Conservation (phyloP, 2,329 filamentous ascomycete genomes). For the Fusarium udum region DNA sequence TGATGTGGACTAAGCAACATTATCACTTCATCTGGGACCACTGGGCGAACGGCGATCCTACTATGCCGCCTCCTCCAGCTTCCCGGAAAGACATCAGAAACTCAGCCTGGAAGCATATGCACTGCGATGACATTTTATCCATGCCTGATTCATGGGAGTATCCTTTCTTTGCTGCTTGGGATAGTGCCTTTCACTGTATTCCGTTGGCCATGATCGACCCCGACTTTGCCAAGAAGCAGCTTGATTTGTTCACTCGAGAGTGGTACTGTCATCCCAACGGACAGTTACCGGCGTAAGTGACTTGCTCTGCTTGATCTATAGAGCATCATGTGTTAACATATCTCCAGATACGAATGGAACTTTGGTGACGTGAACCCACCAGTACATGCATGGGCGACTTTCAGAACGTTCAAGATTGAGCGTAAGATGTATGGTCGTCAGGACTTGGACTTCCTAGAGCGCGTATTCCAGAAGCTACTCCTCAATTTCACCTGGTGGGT, state of each 20-base stretch:
- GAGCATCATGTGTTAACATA: conserved; percentile 14
- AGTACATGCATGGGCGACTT: conserved; percentile 95
- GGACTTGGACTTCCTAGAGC: conserved; percentile 93
- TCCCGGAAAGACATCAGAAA: conserved; percentile 85
- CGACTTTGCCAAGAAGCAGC: conserved; percentile 97
- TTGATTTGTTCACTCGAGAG: conserved; percentile 93
- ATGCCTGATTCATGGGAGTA: conserved; percentile 99
- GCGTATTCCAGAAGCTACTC: conserved; percentile 94
- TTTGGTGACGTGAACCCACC: conserved; percentile 97
- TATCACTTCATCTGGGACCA: conserved; percentile 98
- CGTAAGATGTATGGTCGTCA: conserved; percentile 95
- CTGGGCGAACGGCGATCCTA: conserved; percentile 94
- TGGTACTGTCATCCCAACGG: conserved; percentile 99
- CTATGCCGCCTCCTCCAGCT: conserved; percentile 84
- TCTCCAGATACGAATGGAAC: conserved; percentile 83
- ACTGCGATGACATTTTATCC: conserved; percentile 93
- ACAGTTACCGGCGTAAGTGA: conserved; percentile 82
- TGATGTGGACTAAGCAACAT: conserved; percentile 99
- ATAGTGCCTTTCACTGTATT: conserved; percentile 96
- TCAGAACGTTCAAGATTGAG: conserved; percentile 97
- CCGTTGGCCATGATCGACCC: conserved; percentile 96
- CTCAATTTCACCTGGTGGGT: conserved; percentile 99
- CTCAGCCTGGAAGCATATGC: conserved; percentile 90
- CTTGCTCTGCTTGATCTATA: too few relatives aligned
- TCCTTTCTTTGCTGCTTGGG: conserved; percentile 97